Base-by-base conservation (phyloP, 345 rosid species). In the Barbarea vulgaris region DNA sequence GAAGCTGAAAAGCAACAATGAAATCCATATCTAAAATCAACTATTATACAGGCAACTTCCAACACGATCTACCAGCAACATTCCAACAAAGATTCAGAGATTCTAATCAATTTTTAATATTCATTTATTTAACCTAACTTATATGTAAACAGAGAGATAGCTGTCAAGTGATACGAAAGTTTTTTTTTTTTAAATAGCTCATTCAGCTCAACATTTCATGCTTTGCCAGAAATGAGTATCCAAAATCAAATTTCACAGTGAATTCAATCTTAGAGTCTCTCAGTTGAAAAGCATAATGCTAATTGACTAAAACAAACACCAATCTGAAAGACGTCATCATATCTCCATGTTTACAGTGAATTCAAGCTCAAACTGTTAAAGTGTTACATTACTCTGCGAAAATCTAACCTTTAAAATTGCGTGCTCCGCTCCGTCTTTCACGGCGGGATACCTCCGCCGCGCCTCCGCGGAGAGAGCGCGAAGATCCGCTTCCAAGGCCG, bases 391-490 rank as follows among this genome's bases (percentile, higher is more conserved):
- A 56, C 17, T 21, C 4, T 7, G 10, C 14, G 48, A n/a, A 33
- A 70, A 5, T 8, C 57, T 25, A 17, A 91, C 98, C 98, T 92
- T 95, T 28, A 95, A 30, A 2, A 95, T 89, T 13, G 97, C 97
- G 80, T 95, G 99, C 64, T 95, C 97, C 1, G 99, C 97, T 33
- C 86, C 97, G 73, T 95, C 97, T 77, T 95, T 92, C 41, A 95
- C 89, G 53, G 96, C 88, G n/a, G 99, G 97, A 52, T 86, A 82
- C 25, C 97, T 87, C 70, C 99, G 90, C 64, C 97, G 93, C 64
- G 97, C 99, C 82, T 95, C 99, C 25, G 93, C 85, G 33, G 99
- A 95, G 65, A 95, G 97, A 24, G 99, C 96, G 47, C 96, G 97
- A 65, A 95, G 99, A 87, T 95, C 99, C 65, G 97, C 87, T 77